phyloP scores from a whole-genome alignment of 306 rosid species.

The Prinsepia uniflora region DNA sequence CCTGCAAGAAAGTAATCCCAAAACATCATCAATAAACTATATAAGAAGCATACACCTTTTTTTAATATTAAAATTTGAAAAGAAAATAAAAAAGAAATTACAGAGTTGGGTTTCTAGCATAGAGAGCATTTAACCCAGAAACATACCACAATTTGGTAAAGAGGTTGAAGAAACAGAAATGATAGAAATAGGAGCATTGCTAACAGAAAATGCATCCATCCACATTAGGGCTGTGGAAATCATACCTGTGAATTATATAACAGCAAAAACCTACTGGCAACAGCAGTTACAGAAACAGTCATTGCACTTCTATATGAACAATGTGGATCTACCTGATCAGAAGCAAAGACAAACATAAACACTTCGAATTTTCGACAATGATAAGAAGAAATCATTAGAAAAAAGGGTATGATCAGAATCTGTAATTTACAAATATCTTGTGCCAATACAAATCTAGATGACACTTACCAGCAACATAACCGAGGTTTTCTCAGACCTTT shows the following conservation, averaged over 20 bases:
- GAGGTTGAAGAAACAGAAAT: not conserved
- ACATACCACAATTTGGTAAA: too few relatives aligned
- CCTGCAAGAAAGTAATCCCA: constrained; percentile 56
- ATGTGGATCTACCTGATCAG: constrained; percentile 87
- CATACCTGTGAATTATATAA: constrained; percentile 74
- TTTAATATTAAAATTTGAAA: not conserved
- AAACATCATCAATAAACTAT: constrained; percentile 24
- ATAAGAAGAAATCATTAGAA: constrained; percentile 7
- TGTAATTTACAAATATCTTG: not conserved
- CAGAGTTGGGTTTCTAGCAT: not conserved
- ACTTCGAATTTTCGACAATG: constrained; percentile 8
- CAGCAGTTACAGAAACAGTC: constrained; percentile 57
- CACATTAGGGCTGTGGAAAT: constrained; percentile 22
- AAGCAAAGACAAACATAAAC: constrained; percentile 28
- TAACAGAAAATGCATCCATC: not conserved
- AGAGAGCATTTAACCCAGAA: not conserved
- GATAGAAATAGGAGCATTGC: constrained; percentile 15
- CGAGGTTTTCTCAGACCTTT: constrained; percentile 61
- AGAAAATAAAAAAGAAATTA: too few relatives aligned
- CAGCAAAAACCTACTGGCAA: constrained; percentile 79
- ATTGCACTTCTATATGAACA: constrained; percentile 76
- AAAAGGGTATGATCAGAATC: not conserved
- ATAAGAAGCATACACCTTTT: constrained; percentile 17
- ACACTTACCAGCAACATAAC: constrained; percentile 76
- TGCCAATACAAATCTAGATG: constrained; percentile 19